phyloP scores from a whole-genome alignment of 139 green algal species.

The Volvox africanus region DNA sequence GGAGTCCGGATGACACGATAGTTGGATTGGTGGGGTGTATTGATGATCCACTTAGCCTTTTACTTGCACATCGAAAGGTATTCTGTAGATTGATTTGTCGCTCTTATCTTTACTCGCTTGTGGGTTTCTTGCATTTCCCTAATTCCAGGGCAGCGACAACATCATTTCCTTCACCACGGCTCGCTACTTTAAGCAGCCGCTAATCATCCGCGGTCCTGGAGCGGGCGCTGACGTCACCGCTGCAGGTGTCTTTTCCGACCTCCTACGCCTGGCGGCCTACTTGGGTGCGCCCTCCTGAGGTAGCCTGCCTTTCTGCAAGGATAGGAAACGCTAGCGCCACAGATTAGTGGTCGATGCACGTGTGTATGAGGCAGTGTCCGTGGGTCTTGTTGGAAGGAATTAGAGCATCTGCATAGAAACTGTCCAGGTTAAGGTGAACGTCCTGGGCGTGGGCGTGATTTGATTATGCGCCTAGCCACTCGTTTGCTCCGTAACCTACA shows the following conservation, averaged over 20 bases:
- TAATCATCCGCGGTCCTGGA: slow-evolving; percentile 93
- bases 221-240: slow-evolving; percentile 97
- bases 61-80: no score
- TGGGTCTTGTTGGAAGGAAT: no score
- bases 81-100: no score
- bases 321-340: no score
- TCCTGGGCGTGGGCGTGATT: no score
- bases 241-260: slow-evolving; percentile 95
- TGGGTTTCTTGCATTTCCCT: not conserved
- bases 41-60: no score
- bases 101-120: not conserved
- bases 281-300: slow-evolving; percentile 93
- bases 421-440: not conserved
- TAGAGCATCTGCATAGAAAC: not conserved
- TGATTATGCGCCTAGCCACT: no score
- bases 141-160: slow-evolving; percentile 84
- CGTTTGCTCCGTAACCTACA: no score
- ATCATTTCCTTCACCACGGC: slow-evolving; percentile 85
- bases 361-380: no score
- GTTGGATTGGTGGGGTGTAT: not conserved
- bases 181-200: slow-evolving; percentile 83
- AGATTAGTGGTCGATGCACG: no score
- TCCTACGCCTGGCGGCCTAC: slow-evolving; percentile 93
- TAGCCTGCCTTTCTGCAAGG: not conserved
- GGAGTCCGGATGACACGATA: not conserved